phyloP scores from a whole-genome alignment of 2,329 filamentous ascomycete species.

The Acarospora socialis region DNA sequence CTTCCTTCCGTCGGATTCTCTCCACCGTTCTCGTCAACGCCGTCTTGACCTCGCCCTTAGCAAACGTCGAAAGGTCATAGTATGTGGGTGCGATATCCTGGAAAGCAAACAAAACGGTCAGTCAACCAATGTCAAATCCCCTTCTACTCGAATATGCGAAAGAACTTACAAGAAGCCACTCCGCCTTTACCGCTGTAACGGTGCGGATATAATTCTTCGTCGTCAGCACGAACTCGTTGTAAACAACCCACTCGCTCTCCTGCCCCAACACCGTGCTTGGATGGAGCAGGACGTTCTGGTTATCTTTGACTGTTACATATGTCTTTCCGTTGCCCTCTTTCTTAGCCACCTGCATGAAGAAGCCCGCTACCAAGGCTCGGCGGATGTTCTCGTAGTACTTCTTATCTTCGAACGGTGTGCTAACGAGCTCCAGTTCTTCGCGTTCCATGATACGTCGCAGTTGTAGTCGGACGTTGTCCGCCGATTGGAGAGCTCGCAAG shows the following conservation, averaged over 20 bases:
- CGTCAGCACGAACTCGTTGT: constrained; percentile 96
- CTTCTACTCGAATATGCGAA: constrained; percentile 5
- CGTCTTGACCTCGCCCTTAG: constrained; percentile 71
- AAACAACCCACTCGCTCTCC: constrained; percentile 92
- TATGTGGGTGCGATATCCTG: constrained; percentile 88
- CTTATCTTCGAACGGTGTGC: constrained; percentile 84
- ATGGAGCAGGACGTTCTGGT: constrained; percentile 84
- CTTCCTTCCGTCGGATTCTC: constrained; percentile 40
- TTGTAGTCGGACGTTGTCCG: constrained; percentile 85
- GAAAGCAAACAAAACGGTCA: constrained; percentile 18
- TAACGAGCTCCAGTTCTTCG: constrained; percentile 69
- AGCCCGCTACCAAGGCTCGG: constrained; percentile 77
- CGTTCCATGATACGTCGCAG: constrained; percentile 96
- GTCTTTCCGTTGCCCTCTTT: constrained; percentile 76
- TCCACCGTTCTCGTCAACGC: constrained; percentile 40
- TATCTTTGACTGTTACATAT: constrained; percentile 92
- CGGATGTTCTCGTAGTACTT: constrained; percentile 98
- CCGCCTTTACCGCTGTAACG: constrained; percentile 78
- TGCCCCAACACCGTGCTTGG: constrained; percentile 79
- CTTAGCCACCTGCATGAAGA: constrained; percentile 99
- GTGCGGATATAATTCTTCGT: constrained; percentile 97
- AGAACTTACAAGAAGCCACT: constrained; percentile 76
- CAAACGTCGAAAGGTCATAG: constrained; percentile 73
- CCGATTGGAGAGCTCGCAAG: constrained; percentile 72
- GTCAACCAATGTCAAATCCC: constrained; percentile 7